Base-by-base conservation (phyloP, 1,284 basidiomycete species). In the Malassezia psittaci region DNA sequence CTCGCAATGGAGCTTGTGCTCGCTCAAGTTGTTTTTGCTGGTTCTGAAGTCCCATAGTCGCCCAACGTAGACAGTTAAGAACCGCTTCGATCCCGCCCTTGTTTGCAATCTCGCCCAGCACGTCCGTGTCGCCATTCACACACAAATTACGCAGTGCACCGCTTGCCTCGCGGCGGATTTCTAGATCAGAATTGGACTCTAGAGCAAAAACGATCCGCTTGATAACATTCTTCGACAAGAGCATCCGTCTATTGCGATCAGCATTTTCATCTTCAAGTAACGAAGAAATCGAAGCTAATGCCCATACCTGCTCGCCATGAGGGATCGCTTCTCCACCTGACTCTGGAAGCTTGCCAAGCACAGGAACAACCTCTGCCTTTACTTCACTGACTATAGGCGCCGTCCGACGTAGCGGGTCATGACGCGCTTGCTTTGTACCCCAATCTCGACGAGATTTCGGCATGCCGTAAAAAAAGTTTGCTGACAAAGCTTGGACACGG, bases 121-220 rank as follows among this genome's bases (percentile, higher is more conserved):
- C 60, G 21, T 64, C 64, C 38, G 58, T 51, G 36, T 64, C 62
- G 6, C 64, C 63, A 29, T 72, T 66, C 40, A 74, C 60, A 49
- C 70, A 72, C 36, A 74, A 58, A 40, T 72, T 74, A 42, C 70
- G 64, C n/a, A 74, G 61, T 2, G 64, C 65, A 18, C 70, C 69
- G 34, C 65, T 64, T 8, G 72, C 72, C 57, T 71, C 70, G n/a
- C 61, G 52, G 40, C 65, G 62, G 18, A 70, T 61, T 34, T 69
- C 65, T 34, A 69, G 57, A 18, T 65, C 56, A 35, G 63, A 61
- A 34, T 65, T 60, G 0, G 64, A 55, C 7, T 65, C 50, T 32
- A 73, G 62, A 21, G 64, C 66, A 16, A 60, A 57, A 16, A 73
- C 32, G 8, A 73, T 54, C 21, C 71, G 59, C n/a, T 49, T 57